Base-by-base conservation (phyloP, 306 rosid genomes). In the Inga laurina region DNA sequence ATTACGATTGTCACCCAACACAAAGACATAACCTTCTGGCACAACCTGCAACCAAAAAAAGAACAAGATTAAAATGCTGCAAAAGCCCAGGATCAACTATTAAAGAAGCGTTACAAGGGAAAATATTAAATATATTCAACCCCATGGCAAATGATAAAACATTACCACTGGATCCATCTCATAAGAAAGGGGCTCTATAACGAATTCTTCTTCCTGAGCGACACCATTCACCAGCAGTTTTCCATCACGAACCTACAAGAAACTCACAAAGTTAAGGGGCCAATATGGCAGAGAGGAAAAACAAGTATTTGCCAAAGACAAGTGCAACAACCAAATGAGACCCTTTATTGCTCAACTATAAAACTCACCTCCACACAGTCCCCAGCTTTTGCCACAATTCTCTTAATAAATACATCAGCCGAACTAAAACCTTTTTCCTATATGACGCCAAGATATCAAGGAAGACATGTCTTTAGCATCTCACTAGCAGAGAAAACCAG, bases 1-100 rank as follows among this genome's bases (percentile, higher is more conserved):
- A 80, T 96, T 96, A 69, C 99, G 94, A 73, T 96, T 96, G 86
- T 96, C 99, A 81, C 99, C 99, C 97, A 96, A 78, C 39, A 96
- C 99, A 80, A 91, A 96, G 82, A 96, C 99, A 81, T 84, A 94
- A 57, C 93, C 99, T 86, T 94, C 91, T 3, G 99, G 99, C 75
- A 96, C 96, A 82, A 91, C 84, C 99, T 96, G 94, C 90, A 89
- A 76, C 82, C 79, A 64, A 56, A 21, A 12, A 72, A 44, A 49
- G 44, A 52, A 64, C 41, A 64, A 18, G 74, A 72, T 69, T 84
- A 75, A 51, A 72, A 65, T 45, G 74, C 3, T 1, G 34, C 62
- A 78, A 74, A 71, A 18, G 8, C 14, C 65, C 67, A 32, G 52
- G 52, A 72, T 56, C 72, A 72, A 71, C 37, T 61, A 46, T 71